Evolutionary conservation across 768 basidiomycete genomes (phyloP), one percentile per base, ranked within the genome.

Genomic region (Tephrocybe rancida): DNA sequence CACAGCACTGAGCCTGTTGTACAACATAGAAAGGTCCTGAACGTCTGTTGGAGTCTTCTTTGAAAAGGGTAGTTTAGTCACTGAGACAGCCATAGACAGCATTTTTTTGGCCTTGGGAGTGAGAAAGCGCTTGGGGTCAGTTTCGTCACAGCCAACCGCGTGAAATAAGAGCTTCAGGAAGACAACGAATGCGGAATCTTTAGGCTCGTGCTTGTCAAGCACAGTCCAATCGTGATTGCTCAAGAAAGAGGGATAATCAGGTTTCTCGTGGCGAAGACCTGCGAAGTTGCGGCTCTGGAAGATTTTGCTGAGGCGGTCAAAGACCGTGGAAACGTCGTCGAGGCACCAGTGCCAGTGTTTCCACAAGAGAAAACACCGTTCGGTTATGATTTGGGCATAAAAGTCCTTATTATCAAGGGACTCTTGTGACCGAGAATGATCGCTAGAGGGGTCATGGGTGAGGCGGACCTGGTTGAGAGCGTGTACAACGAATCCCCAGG

Each of bases 141-240:
- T 43, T 19, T 65, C 64, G 19, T 63, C 62, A 30, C 68, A 65
- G 2, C 63, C 60, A 21, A 74, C 75, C 0, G 87, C 86, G 41
- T 83, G 82, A n/a, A 87, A 81, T 29, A 95, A 75, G 50, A 97
- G 76, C 66, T 94, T 92, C 41, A 96, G 74, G 64, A 94, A 90
- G 5, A 90, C 65, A n/a, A 82, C 78, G 63, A 88, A 95, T 1
- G 89, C 82, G 1, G 88, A 84, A 61, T 96, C 95, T 16, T 68
- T 67, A 16, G 70, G 67, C 24, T 84, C 77, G 45, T 76, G 73
- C 18, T 73, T 67, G 16, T 73, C 73, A 5, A 92, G 76, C 10
- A 85, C 69, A 2, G 70, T 68, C 63, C 84, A 72, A 59, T 90
- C 76, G 41, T 75, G 72, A 5, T 80, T 59, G 42, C 79, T 73